Evolutionary conservation across 805 yeast genomes (phyloP), one percentile per base, ranked within the genome.

Genomic region (Candida adriatica): DNA sequence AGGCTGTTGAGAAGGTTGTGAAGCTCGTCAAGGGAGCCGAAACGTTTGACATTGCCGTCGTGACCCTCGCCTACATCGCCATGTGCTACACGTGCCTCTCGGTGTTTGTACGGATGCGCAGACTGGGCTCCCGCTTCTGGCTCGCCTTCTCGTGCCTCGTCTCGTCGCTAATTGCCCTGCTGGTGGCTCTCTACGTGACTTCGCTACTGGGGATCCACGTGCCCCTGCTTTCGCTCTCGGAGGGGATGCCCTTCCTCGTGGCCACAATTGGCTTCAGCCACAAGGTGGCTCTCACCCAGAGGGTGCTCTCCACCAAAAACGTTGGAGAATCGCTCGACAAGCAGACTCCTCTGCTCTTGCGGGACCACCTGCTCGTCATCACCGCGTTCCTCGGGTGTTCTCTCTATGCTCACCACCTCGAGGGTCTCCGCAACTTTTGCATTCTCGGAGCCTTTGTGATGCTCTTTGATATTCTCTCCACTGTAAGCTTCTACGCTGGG

Each of bases 241-340:
- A 90, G 61, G 96, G 96, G 20, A 61, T 90, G 27, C 98, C 98
- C 15, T 90, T 90, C 58, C 70, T 90, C 50, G 94, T 90, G 15
- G 86, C 94, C 14, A 79, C 86, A 5, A 75, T 90, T 51, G 98
- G 97, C 2, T 90, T 90, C 59, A 87, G 85, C 53, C 82, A 84
- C 55, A 86, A 88, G 49, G 72, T 85, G 13, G 65, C 74, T 9
- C 68, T 87, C 41, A 80, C 96, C 1, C 61, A 70, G 14, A 70
- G 73, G 27, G 77, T 79, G 16, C 62, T 69, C 17, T 53, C 67
- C 11, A 45, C 46, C 21, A 39, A 45, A 13, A 38, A 49, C 1
- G 51, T 64, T 10, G 55, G 46, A 37, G 46, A 51, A 13, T 57
- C 65, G 10, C 50, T 63, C 47, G 42, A 49, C 22, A 56, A 54